Evolutionary conservation across 768 basidiomycete species (phyloP), one percentile per base, ranked within the genome.

Genomic region (Amanita pallidorosea): DNA sequence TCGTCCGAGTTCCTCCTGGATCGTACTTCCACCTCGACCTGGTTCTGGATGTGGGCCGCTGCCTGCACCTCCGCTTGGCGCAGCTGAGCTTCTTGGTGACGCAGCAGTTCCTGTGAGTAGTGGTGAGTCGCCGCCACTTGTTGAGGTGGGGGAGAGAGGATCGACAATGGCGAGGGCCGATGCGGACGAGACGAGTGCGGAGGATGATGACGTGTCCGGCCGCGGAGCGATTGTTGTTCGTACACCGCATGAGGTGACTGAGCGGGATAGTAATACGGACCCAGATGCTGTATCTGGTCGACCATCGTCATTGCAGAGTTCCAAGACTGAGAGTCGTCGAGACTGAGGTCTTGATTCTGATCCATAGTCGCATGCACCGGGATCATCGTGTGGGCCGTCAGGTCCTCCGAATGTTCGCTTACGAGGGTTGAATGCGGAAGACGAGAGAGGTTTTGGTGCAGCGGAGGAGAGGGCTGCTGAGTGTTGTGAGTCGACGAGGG

Each of bases 281-380:
- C 58, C 56, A 50, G 61, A n/a, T 23, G 43, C 51, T 54, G 58
- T 49, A 56, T 58, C 50, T 42, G 71, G 63, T 51, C 50, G 18
- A 33, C 41, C 42, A 51, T 51, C 34, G 71, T 85, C 84, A 76
- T 88, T 87, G 77, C 86, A 88, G 75, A 89, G 83, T 58, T 89
- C 87, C 85, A 88, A 77, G 76, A 89, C 82, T 66, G 82, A 75
- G 76, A 89, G 80, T 54, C 87, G 70, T 58, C 87, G 76, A 69
- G 83, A 85, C 61, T 84, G 80, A 55, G 87, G 87, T 59, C 87
- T 74, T 60, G 83, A 86, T 57, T 86, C 85, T 56, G 74, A 62
- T 20, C 79, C 86, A 67, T 85, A 83, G 50, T 83, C 82, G 71
- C 83, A 80, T 40, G 73, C 72, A 48, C 41, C 33, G 44, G 15